Percentiles rank a stretch among this genome's conserved stretches.
Conservation (phyloP, 768 basidiomycete species). For the Pleurotus tuber-regium region DNA sequence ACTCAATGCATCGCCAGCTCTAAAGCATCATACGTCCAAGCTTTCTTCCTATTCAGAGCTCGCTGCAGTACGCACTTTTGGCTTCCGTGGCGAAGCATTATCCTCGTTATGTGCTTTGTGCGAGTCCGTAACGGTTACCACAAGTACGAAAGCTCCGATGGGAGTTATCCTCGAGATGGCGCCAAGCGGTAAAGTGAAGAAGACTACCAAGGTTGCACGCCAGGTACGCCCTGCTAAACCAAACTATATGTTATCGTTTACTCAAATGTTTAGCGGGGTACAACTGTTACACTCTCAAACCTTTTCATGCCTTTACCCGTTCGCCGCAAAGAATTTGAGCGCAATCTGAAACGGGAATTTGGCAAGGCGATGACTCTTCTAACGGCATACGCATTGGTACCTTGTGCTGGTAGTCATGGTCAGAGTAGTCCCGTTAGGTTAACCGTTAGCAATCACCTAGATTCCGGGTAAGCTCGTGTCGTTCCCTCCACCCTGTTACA, state of each 20-base stretch:
- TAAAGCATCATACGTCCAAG: slow-evolving; percentile 96
- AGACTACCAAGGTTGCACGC: slow-evolving; percentile 64
- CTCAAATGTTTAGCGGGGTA: slow-evolving; percentile 66
- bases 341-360: slow-evolving; percentile 88
- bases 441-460: slow-evolving; percentile 63
- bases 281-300: slow-evolving; percentile 69
- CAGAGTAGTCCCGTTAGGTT: slow-evolving; percentile 57
- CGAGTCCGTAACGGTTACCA: slow-evolving; percentile 66
- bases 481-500: background rate
- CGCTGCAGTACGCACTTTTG: slow-evolving; percentile 73
- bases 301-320: slow-evolving; percentile 87
- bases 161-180: slow-evolving; percentile 80
- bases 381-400: slow-evolving; percentile 87
- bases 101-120: slow-evolving; percentile 89
- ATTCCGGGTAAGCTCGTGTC: slow-evolving; percentile 57
- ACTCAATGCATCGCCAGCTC: slow-evolving; percentile 40
- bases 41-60: slow-evolving; percentile 75
- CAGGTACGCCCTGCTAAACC: slow-evolving; percentile 47
- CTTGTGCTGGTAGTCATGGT: slow-evolving; percentile 50
- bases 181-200: slow-evolving; percentile 55
- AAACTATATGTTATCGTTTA: background rate
- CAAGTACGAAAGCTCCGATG: slow-evolving; percentile 76
- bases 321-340: slow-evolving; percentile 85
- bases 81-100: slow-evolving; percentile 94
- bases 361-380: slow-evolving; percentile 79